Evolutionary conservation across 202 grass and related monocot genomes (phyloP), one percentile per base, ranked within the genome.

Genomic region (Zizania palustris): DNA sequence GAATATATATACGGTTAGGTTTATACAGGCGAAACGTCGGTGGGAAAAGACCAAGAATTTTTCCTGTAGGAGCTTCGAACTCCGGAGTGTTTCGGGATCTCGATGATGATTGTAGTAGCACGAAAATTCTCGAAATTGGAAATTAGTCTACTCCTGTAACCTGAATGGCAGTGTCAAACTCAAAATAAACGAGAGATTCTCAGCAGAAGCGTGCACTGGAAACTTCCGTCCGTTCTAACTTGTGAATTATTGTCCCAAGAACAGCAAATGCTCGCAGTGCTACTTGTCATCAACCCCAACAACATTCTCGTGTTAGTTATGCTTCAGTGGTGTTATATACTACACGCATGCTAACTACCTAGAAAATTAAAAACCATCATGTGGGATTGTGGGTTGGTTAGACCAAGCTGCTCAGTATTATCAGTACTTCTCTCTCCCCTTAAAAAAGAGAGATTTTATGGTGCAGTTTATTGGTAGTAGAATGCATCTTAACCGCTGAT

Each of bases 131-230:
- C 71, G 64, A 70, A 57, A 53, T n/a, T 22, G 69, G 64, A 63
- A 74, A 74, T 56, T 9, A 11, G 37, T 8, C 28, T 28, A 28
- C 28, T 28, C n/a, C 18, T 33, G 40, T 5, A 28, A n/a, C n/a
- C n/a, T 2, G 19, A n/a, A 28, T 28, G 18, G 60, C 69, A 14
- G 11, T 35, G 77, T 80, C 53, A 67, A 79, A n/a, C n/a, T n/a
- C n/a, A n/a, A n/a, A n/a, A n/a, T n/a, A n/a, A n/a, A 80, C 69
- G 39, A 67, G 61, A 73, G 69, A 71, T 68, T 85, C 69, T 39
- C 44, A 44, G 9, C 69, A 16, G 20, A 67, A 9, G 16, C 76
- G 76, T 85, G 76, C 40, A 40, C 2, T 11, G 10, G 76, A 85
- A 80, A 68, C 76, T 85, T 85, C 62, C 69, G 43, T 34, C 7